Evolutionary conservation across 75 land plant genomes (phyloP).

Genomic region (Adiantum capillusveneris): DNA sequence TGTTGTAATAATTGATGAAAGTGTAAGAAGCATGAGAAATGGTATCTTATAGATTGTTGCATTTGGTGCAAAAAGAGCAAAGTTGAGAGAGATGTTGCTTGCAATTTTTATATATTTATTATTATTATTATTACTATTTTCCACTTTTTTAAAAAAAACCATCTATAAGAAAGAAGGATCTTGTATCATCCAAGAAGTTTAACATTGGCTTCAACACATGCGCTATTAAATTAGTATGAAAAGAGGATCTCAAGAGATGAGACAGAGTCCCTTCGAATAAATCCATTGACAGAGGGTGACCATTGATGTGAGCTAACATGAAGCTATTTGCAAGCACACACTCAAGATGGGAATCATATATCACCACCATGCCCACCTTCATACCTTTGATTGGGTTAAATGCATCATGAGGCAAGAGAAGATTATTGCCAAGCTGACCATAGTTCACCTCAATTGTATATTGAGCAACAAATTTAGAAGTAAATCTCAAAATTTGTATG

Average conservation of each 20-base stretch:
- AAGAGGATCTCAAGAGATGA: not conserved
- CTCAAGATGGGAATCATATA: conserved; percentile 63
- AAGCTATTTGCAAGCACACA: conserved; percentile 38
- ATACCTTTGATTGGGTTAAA: conserved; percentile 44
- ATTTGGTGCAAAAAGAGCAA: conserved; percentile 42
- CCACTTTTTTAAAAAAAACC: too few relatives aligned
- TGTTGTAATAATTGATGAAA: too few relatives aligned
- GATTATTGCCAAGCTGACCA: conserved; percentile 65
- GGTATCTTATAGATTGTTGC: conserved; percentile 24
- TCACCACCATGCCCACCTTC: conserved; percentile 46
- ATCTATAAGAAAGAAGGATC: too few relatives aligned
- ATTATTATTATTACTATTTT: too few relatives aligned
- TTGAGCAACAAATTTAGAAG: too few relatives aligned
- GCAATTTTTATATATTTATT: conserved; percentile 20
- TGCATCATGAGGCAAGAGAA: conserved; percentile 45
- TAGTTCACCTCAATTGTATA: conserved; percentile 57
- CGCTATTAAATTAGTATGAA: too few relatives aligned
- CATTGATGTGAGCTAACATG: conserved; percentile 39
- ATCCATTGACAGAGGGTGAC: conserved; percentile 67
- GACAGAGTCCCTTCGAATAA: conserved; percentile 50
- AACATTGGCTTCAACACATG: too few relatives aligned
- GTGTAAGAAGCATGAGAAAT: too few relatives aligned
- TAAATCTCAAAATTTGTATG: too few relatives aligned
- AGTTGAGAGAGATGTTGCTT: conserved; percentile 37
- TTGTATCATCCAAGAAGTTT: too few relatives aligned